Conservation (phyloP, 768 basidiomycete genomes). For the Mycena pura region DNA sequence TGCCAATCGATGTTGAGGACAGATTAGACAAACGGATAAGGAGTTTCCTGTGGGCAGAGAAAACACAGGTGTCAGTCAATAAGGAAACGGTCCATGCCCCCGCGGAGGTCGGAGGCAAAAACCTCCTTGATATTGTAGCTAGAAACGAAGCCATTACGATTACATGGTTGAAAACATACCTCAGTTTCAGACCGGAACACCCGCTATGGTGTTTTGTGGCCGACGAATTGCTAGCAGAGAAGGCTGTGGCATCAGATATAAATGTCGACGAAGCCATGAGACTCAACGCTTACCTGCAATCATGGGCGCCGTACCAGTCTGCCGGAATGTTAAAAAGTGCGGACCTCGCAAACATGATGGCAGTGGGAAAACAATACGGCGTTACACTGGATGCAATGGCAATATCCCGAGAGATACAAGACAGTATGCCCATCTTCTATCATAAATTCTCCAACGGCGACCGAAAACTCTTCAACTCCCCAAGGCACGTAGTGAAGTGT, state of each 20-base stretch:
- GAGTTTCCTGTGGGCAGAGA: not conserved
- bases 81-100: slow-evolving; percentile 1
- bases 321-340: not conserved
- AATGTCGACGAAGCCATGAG: not conserved
- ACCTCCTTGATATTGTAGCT: no score
- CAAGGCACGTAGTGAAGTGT: not conserved
- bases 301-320: not conserved
- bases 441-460: not conserved
- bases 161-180: no score
- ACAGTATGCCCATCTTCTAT: not conserved
- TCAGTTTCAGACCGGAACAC: no score
- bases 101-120: not conserved
- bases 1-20: slow-evolving; percentile 21
- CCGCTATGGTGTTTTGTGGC: not conserved
- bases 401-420: not conserved
- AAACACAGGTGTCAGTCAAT: not conserved
- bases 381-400: not conserved
- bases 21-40: not conserved
- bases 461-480: not conserved
- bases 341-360: not conserved
- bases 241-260: not conserved
- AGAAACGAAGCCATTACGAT: no score
- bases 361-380: not conserved
- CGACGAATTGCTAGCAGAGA: not conserved
- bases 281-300: not conserved